A percentile compares a stretch with the other conserved stretches of the same genome.
Conservation (phyloP, 495 filamentous ascomycete genomes). For the Penicillium daleae region DNA sequence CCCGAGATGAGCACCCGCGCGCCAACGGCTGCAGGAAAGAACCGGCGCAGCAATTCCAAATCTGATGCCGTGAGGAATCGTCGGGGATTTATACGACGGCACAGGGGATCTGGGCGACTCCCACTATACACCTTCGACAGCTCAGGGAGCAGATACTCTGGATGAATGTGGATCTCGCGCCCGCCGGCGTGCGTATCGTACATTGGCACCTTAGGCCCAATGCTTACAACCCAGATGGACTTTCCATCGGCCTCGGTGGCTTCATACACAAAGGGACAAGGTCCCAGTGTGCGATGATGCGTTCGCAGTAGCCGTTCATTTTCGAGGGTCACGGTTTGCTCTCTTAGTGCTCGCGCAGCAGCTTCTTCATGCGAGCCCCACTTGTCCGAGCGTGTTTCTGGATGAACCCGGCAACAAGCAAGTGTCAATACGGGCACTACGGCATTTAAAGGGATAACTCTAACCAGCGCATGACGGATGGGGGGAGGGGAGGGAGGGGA, state of each 20-base stretch:
- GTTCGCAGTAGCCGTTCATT: conserved; percentile 20
- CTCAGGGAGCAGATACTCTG: conserved; percentile 18
- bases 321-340: conserved; percentile 2
- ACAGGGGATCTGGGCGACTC: conserved; percentile 22
- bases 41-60: conserved; percentile 17
- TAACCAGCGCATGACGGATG: background rate
- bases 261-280: conserved; percentile 24
- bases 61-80: conserved; percentile 20
- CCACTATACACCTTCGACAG: conserved; percentile 19
- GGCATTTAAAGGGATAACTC: background rate
- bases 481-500: background rate
- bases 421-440: conserved; percentile 6
- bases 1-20: conserved; percentile 26
- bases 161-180: conserved; percentile 28
- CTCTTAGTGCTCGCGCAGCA: conserved; percentile 12
- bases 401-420: conserved; percentile 5
- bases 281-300: conserved; percentile 19
- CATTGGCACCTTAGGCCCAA: conserved; percentile 15
- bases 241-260: conserved; percentile 16
- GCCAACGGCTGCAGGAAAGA: conserved; percentile 21
- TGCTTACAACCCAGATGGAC: conserved; percentile 21
- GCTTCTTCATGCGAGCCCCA: conserved; percentile 20
- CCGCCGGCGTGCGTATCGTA: conserved; percentile 29
- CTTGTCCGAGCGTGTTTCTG: conserved; percentile 19
- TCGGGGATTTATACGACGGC: conserved; percentile 15